Evolutionary conservation across 768 basidiomycete species (phyloP), one percentile per base, ranked within the genome.

Genomic region (Leccinum longicurvipes): DNA sequence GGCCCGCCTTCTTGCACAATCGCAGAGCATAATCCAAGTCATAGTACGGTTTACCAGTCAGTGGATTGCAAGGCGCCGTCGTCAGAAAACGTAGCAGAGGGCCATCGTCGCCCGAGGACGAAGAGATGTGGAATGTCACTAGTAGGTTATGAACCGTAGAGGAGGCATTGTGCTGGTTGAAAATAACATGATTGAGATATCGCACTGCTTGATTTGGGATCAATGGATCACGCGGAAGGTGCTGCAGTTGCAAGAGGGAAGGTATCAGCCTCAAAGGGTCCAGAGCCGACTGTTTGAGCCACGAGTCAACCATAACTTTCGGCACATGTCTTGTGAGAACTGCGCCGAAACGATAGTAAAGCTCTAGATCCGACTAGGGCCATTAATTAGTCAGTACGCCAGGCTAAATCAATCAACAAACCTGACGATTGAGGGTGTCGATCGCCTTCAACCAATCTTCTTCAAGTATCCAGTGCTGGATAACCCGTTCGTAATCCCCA

Each of bases 11-110:
- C 68, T 92, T 95, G 77, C 95, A 98, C 44, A 98, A 72, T 17
- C 97, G 84, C 54, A 99, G 70, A 1, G 97, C 97, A 69, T 98
- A 99, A 73, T 99, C 97, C 47, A 99, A 82, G 65, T 98, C 94
- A 71, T 93, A 98, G 69, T 93, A 96, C 3, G 96, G 96, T 67
- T 85, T 86, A 6, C 83, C 84, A 0, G 91, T 92, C 28, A 89
- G 70, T 0, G 93, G 87, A 68, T 98, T 85, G 17, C 83, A 80
- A 1, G 93, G 94, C 0, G 91, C 88, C 2, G 82, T 81, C 17
- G 83, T 82, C 24, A 99, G 80, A 76, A 97, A 98, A 21, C 87
- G 86, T 19, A 93, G 75, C 6, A 93, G 77, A 10, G 86, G 84
- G 3, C 82, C 89, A 58, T 93, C 91, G 60, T 92, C 90, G n/a